Evolutionary conservation across 2,329 filamentous ascomycete species (phyloP), one percentile per base, ranked within the genome.

Genomic region (Stagonosporopsis tanaceti): DNA sequence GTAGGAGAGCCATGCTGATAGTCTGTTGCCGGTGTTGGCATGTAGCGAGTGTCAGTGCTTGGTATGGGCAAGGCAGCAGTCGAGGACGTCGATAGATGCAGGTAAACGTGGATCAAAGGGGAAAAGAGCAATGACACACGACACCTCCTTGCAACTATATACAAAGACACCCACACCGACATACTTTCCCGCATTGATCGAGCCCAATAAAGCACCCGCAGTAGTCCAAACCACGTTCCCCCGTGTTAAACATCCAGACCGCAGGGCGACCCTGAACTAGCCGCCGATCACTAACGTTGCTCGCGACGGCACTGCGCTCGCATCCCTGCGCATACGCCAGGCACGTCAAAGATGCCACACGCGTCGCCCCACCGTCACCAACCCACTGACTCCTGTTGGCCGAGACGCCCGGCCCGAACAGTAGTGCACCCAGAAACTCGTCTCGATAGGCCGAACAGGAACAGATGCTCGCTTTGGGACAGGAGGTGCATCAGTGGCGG

Each of bases 1-100:
- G 68, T 17, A 74, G 60, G 56, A 75, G 54, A 20, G 72, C 69
- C 72, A 75, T 74, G 3, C 38, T 59, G 56, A 32, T 30, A 17
- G n/a, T 50, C 28, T 50, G 28, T n/a, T 39, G 35, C 44, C 17
- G 44, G 37, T 53, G 27, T 57, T 48, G 48, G 50, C 44, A 45
- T 57, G 42, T 52, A 52, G 44, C 44, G 48, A 48, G 40, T 32
- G 41, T 32, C 3, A 17, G 9, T 34, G 5, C 22, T 39, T 2
- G 9, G 17, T 37, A 14, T 38, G 38, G 34, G 42, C 42, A 39
- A 52, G 32, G 42, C 38, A 28, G 48, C 48, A 42, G 38, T 28
- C 12, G 32, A 24, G 14, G 14, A 30, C 6, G 32, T 34, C 25
- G 17, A 20, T 48, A 32, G 38, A 37, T 9, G 34, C 30, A 44